A percentile compares a stretch with the other conserved stretches of the same genome.
These are phyloP conservation scores for Boletus huronensis DNA, from an alignment of 768 basidiomycete genomes.

Conservation along the genomic window DNA sequence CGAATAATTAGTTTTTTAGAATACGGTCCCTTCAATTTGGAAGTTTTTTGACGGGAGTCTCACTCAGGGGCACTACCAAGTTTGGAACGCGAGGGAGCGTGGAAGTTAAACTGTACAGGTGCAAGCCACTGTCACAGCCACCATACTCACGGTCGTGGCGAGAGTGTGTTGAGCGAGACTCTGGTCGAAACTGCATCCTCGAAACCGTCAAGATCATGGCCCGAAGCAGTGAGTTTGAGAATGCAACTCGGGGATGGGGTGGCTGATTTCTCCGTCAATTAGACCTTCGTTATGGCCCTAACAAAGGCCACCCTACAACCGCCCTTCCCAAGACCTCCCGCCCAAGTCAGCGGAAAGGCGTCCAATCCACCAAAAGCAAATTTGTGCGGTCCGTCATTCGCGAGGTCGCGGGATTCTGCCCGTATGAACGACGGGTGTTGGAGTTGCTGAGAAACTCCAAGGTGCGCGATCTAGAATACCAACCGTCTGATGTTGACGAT, in stretches of 20 bases:
- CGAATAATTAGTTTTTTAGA: conserved; percentile 9
- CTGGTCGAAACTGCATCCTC: conserved; percentile 32
- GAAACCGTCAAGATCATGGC: conserved; percentile 67
- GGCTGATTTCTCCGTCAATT: conserved; percentile 11
- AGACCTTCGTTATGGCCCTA: conserved; percentile 85
- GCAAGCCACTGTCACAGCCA: conserved; percentile 52
- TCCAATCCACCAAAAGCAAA: conserved; percentile 83
- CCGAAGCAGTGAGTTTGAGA: conserved; percentile 61
- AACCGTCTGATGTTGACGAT: background rate
- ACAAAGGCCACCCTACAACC: conserved; percentile 89
- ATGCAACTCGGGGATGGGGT: background rate
- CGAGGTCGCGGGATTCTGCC: conserved; percentile 96
- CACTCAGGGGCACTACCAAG: conserved; percentile 11
- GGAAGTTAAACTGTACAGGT: conserved; percentile 53
- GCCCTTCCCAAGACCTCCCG: conserved; percentile 68
- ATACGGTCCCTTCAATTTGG: background rate
- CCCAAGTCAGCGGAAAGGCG: conserved; percentile 92
- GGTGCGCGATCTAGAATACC: conserved; percentile 41
- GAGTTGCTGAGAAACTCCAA: conserved; percentile 98
- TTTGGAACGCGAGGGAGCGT: conserved; percentile 24
- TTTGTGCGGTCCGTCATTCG: conserved; percentile 92
- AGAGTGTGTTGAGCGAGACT: conserved; percentile 19
- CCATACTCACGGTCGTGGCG: conserved; percentile 18
- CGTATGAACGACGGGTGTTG: conserved; percentile 97
- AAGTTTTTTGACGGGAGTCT: background rate